Base-by-base conservation (phyloP, 2,329 filamentous ascomycete species). In the Eurotiales sp. region DNA sequence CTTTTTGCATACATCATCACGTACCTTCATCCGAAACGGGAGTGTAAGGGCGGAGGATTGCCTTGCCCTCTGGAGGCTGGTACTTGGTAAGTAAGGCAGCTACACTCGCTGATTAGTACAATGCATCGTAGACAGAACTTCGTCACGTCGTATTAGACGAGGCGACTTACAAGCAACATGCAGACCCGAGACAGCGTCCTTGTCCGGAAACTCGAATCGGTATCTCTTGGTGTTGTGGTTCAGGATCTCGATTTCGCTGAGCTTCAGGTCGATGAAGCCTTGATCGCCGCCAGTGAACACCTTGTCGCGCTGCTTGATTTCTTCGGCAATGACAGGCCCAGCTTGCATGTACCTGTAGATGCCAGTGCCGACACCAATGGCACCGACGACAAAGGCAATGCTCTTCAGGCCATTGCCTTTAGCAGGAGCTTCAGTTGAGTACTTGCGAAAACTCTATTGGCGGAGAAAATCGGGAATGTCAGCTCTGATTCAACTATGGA, bases 211-310 rank as follows among this genome's bases (percentile, higher is more conserved):
- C 64, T 86, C 84, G 74, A 99, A 97, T 62, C 88, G 85, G 68
- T 97, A 79, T 63, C 82, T 85, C 84, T 97, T 97, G 63, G 90
- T 95, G 79, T 97, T 97, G 80, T 91, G 87, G 78, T 90, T 96
- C 75, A 96, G 73, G 41, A 78, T 74, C 74, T 95, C 87, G 45
- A 90, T 81, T 51, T 86, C 83, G 51, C 89, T 82, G 51, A 97
- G 79, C 74, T 87, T 85, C 60, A 97, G 80, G 56, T 84, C 84
- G 57, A 96, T 71, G 74, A 90, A 97, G 59, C 90, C 91, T 73
- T 96, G 90, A 56, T 95, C 89, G 58, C 89, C 90, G 59, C 92
- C 91, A 29, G 81, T 87, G 70, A 97, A 86, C 52, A 79, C 76
- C 66, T 77, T 78, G 19, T 68, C 58, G 51, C 67, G 72, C 36